Base-by-base conservation (phyloP, 2,329 filamentous ascomycete genomes). In the Corniculantispora saksenae region DNA sequence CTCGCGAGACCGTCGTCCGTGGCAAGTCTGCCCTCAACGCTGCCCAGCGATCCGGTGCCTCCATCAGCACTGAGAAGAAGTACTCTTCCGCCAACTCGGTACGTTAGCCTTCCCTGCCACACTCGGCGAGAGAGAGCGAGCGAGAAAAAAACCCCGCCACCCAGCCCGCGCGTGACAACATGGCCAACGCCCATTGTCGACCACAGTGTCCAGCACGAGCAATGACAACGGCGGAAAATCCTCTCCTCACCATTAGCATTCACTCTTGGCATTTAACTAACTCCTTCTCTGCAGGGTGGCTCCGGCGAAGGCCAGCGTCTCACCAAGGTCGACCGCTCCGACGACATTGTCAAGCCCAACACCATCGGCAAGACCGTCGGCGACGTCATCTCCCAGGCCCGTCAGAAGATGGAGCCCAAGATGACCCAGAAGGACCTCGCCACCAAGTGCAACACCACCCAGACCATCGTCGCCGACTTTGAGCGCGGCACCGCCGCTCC, bases 291-390 rank as follows among this genome's bases (percentile, higher is more conserved):
- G 59, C 45, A 79, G 77, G 35, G 67, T 21, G 68, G 70, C 27
- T 68, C 70, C 61, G 72, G 72, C 70, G 94, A 98, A 81, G 95
- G 95, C 72, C 95, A 99, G 82, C 94, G 92, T 77, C 86, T 98
- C 70, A 98, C 95, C 71, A 97, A 98, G 84, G 94, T 99, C 79
- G 95, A 98, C 85, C 94, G 94, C 72, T 90, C 89, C 77, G 94
- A 98, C 84, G 95, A 97, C 78, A 97, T 97, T 81, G 90, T 98
- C 81, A 97, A 97, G 84, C 94, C 93, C 75, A 97, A 97, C 83
- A 96, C 93, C 55, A 84, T 97, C 66, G 93, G 93, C 76, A 84
- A 86, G 74, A 84, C 86, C 64, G 92, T 98, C 69, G 93, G 91
- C 73, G 88, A 92, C 70, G 91, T 90, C 70, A 97, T 98, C 81